Percentiles rank a stretch among this genome's conserved stretches.
These are phyloP conservation scores for Polygonum maritimum DNA, from an alignment of 148 eudicot species.

Conservation along the genomic window DNA sequence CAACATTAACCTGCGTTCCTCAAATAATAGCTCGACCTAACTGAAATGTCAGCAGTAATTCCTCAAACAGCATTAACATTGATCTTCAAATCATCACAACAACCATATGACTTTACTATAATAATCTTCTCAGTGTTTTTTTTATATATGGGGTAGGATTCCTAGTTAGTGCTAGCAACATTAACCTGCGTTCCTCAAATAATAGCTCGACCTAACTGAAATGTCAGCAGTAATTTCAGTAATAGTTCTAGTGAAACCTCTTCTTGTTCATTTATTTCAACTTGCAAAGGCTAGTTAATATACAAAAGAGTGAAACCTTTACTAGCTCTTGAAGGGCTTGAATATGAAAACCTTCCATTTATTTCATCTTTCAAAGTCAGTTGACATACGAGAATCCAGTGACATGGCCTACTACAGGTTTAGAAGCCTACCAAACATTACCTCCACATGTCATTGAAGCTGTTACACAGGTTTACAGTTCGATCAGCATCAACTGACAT, in stretches of 20 bases:
- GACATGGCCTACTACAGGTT: not conserved
- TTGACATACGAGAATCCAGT: not conserved
- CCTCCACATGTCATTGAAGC: conserved; percentile 99
- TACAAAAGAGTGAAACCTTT: not conserved
- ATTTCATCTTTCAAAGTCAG: no score
- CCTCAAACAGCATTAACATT: not conserved
- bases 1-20: not conserved
- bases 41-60: no score
- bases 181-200: not conserved
- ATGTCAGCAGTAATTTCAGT: not conserved
- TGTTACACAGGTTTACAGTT: conserved; percentile 74
- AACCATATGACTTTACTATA: not conserved
- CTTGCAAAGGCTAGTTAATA: not conserved
- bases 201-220: not conserved
- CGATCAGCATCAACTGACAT: conserved; percentile 99
- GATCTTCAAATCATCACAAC: not conserved
- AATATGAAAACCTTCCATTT: not conserved
- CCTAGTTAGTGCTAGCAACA: not conserved
- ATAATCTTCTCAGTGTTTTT: not conserved
- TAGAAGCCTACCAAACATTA: conserved; percentile 16
- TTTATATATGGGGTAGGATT: not conserved
- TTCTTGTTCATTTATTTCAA: not conserved
- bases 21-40: not conserved
- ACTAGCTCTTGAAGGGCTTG: not conserved
- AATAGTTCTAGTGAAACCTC: not conserved